Evolutionary conservation across 192 early-diverging fungal species (phyloP), one percentile per base, ranked within the genome.

Genomic region (Chytriomyces hyalinus): DNA sequence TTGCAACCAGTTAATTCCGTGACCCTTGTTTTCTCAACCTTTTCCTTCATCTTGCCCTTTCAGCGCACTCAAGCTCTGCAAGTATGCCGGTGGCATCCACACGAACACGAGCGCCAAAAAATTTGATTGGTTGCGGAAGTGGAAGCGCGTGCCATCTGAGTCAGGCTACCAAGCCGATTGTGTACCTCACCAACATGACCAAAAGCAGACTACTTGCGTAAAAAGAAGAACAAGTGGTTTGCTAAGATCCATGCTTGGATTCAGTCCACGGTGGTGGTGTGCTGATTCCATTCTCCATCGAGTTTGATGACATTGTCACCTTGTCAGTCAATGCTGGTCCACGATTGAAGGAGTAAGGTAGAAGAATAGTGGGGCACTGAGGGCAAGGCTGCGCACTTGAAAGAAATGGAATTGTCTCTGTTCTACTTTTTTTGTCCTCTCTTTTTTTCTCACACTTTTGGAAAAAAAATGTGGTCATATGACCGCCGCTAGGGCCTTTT

Each of bases 21-120:
- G 94, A 3, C 89, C 90, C 78, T 96, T 95, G 86, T 99, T 88
- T 97, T 98, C 61, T 96, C 94, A 46, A 99, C 97, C 90, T 99
- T 99, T 71, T 89, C 92, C 79, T 92, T 93, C 97, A 99, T 99
- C 91, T 99, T 99, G 71, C 97, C 92, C 76, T 85, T 87, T 99
- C 97, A 26, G 97, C 97, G 78, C 97, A 90, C 88, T 99, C 97
- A 75, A 99, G 83, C 87, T 99, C 97, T 47, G 96, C 97, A 47
- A 99, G 90, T 88, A 98, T 96, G 47, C 95, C 95, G 24, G 96
- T 96, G 57, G 94, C 94, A 77, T 97, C 96, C 5, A 99, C 97
- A 73, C 94, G 92, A 73, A 99, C 91, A 67, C 94, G 93, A 43
- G 97, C 97, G 72, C 97, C 97, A 86, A 99, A 99, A 69, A 99